Conservation (phyloP, 352 stramenopile genomes). For the Phytophthora constricta region DNA sequence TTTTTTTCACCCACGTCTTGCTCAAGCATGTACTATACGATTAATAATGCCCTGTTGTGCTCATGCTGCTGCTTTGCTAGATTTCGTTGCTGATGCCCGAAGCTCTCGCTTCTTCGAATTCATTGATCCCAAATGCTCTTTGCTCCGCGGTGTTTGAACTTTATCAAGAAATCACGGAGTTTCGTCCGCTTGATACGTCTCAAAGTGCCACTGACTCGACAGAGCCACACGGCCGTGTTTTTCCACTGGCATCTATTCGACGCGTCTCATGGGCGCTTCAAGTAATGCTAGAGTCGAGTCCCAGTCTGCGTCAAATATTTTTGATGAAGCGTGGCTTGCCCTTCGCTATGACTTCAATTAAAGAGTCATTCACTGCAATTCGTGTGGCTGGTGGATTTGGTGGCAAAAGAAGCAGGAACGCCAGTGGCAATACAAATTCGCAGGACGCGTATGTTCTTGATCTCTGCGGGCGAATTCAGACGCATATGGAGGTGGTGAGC, state of each 20-base stretch:
- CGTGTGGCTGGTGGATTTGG: constrained; percentile 60
- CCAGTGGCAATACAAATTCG: constrained; percentile 13
- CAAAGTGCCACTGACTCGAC: not conserved
- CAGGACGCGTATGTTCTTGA: constrained; percentile 45
- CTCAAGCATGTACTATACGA: no score
- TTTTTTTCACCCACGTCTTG: not conserved
- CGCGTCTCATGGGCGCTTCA: constrained; percentile 44
- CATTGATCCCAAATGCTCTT: constrained; percentile 26
- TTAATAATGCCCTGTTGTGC: no score
- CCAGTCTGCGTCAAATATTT: constrained; percentile 36
- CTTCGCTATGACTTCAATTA: constrained; percentile 44
- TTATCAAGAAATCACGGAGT: constrained; percentile 39
- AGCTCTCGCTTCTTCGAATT: constrained; percentile 20
- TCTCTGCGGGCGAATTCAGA: constrained; percentile 45
- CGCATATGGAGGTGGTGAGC: constrained; percentile 62
- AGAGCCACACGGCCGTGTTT: constrained; percentile 16
- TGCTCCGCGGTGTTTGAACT: constrained; percentile 51
- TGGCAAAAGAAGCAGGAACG: constrained; percentile 27
- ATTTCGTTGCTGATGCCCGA: constrained; percentile 30
- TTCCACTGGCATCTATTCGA: constrained; percentile 27
- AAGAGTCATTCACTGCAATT: constrained; percentile 53
- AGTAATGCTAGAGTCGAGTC: constrained; percentile 45
- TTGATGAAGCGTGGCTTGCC: constrained; percentile 45
- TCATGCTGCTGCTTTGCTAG: constrained; percentile 17
- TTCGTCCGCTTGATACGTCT: constrained; percentile 12